phyloP scores from a whole-genome alignment of 1,139 yeast genomes.

The Pichia sp. region DNA sequence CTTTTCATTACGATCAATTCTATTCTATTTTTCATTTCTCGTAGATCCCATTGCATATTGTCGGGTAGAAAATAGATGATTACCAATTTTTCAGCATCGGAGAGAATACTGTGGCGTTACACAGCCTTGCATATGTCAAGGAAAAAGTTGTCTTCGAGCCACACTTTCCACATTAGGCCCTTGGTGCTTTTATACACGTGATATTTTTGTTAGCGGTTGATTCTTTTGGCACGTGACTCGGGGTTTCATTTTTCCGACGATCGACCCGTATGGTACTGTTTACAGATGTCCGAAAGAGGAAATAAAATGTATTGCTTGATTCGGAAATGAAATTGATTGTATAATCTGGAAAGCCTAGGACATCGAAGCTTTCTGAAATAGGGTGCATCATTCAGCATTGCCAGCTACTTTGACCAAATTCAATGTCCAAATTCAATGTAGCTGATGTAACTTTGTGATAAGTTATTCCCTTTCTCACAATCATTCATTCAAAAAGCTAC shows the following conservation, averaged over 20 bases:
- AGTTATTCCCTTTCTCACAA: too few species aligned
- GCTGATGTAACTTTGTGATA: neutral
- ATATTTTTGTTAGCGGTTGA: neutral
- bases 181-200: neutral
- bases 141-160: neutral
- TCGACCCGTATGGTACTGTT: neutral
- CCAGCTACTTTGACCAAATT: neutral
- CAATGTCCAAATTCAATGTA: neutral
- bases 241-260: neutral
- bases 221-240: constrained; percentile 1
- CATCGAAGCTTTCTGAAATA: neutral
- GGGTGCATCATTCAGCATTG: too few species aligned
- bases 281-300: neutral
- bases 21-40: neutral
- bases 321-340: neutral
- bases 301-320: neutral
- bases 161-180: constrained; percentile 4
- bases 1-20: neutral
- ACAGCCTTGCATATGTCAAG: neutral
- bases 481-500: neutral
- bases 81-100: neutral
- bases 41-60: neutral
- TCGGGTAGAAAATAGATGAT: neutral
- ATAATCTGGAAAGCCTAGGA: neutral
- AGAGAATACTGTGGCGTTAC: constrained; percentile 1